Evolutionary conservation across 148 eudicot species (phyloP).

Genomic region (Euryodendron excelsum): DNA sequence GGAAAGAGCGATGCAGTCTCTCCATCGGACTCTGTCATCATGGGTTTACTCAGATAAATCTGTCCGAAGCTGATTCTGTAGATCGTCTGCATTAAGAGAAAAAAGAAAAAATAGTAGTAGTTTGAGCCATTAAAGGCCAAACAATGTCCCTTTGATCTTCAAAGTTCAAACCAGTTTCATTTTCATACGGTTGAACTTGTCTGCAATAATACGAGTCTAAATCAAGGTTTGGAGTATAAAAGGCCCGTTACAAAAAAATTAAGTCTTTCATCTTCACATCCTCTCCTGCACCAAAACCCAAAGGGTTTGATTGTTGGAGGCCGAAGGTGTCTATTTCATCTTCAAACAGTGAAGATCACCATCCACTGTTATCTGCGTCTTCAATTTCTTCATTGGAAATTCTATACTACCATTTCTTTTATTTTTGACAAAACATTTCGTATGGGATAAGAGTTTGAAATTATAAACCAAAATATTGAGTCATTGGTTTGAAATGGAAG

Average conservation of each 20-base stretch:
- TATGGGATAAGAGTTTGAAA: too few species aligned
- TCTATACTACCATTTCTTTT: too few species aligned
- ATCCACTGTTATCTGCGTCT: too few species aligned
- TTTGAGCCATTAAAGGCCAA: neutral
- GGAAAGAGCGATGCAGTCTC: conserved; percentile 94
- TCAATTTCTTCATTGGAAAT: too few species aligned
- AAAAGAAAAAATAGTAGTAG: neutral
- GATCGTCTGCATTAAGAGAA: conserved; percentile 59
- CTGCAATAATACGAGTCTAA: neutral
- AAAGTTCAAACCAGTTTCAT: neutral
- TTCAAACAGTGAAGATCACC: neutral
- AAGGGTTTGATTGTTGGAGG: neutral
- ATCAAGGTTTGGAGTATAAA: too few species aligned
- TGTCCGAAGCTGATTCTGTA: conserved; percentile 63
- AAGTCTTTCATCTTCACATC: too few species aligned
- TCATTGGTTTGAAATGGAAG: too few species aligned
- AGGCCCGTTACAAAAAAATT: too few species aligned
- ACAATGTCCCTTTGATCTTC: neutral
- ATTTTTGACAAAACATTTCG: too few species aligned
- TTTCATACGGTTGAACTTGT: neutral
- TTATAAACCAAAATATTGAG: too few species aligned
- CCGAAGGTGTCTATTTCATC: neutral
- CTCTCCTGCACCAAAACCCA: neutral
- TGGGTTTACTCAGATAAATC: conserved; percentile 63
- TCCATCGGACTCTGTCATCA: conserved; percentile 75